Evolutionary conservation across 345 rosid species (phyloP), one percentile per base, ranked within the genome.

Genomic region (Leavenworthia alabamica): DNA sequence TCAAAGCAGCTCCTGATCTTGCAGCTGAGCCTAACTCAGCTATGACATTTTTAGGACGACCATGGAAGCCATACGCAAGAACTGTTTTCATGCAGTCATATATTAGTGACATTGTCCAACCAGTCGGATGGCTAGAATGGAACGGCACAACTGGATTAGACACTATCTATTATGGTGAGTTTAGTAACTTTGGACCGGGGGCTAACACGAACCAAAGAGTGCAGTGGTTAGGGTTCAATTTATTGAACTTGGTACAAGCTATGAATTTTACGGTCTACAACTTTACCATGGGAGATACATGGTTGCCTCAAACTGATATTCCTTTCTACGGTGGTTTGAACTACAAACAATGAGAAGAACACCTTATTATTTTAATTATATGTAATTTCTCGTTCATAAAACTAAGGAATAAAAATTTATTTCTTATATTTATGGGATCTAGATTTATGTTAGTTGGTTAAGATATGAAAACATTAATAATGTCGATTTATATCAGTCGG

Each of bases 71-170:
- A 7, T 85, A 67, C 56, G 73, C 91, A 3, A 75, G 88, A 60
- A 80, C 88, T 1, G 88, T 85, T n/a, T 74, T 35, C 70, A 82
- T 83, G 86, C 78, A 81, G 3, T 83, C 92, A 0, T 79, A 78
- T 22, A 81, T 85, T 5, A 86, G 84, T 5, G 36, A 63, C 0
- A 26, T 85, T 68, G 75, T 83, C n/a, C 52, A 53, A 47, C 80
- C 83, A 4, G 67, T 16, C 0, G 88, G 92, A 11, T 85, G 86
- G 88, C 68, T 85, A 3, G 86, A 79, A 40, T 85, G 92, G 91
- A 82, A 82, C 35, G 88, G 82, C 6, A 76, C 86, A 0, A 62
- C 36, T 11, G 88, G 86, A 14, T 43, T 83, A 24, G 82, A 81
- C 23, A 85, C 92, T 0, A 51, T 85, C 14, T 81, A 64, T 61